Evolutionary conservation across 2,329 filamentous ascomycete genomes (phyloP).

Genomic region (Ophiocordyceps unilateralis): DNA sequence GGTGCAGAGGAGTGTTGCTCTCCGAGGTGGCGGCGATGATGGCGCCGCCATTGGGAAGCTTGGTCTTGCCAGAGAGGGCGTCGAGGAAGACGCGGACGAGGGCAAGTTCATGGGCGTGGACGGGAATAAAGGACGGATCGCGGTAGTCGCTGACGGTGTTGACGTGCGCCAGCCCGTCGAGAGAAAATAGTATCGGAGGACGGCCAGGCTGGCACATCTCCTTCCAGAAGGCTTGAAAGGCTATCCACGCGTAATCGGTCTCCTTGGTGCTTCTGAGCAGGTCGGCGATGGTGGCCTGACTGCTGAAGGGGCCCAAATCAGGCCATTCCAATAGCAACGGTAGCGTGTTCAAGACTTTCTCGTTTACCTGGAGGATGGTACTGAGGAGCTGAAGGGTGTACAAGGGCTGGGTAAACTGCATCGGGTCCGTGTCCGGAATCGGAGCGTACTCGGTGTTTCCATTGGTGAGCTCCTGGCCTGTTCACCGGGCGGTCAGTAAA

Average conservation of each 20-base stretch:
- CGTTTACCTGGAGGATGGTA: constrained; percentile 58
- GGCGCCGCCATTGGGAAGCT: constrained; percentile 56
- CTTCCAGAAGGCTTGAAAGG: constrained; percentile 65
- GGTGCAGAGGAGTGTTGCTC: constrained; percentile 48
- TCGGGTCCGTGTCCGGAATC: constrained; percentile 38
- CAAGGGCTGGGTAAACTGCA: constrained; percentile 58
- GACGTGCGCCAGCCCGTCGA: constrained; percentile 68
- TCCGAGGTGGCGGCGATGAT: constrained; percentile 58
- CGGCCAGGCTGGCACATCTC: constrained; percentile 47
- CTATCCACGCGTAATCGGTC: constrained; percentile 59
- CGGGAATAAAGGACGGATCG: constrained; percentile 47
- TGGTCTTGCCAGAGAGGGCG: constrained; percentile 43
- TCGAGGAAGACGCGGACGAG: constrained; percentile 61
- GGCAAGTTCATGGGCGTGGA: constrained; percentile 75
- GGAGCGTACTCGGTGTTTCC: constrained; percentile 67
- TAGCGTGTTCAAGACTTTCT: constrained; percentile 37
- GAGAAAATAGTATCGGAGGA: constrained; percentile 48
- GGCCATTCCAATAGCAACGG: constrained; percentile 27
- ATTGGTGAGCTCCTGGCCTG: constrained; percentile 62
- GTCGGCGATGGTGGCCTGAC: constrained; percentile 46
- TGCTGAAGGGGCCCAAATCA: constrained; percentile 24
- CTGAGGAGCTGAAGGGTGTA: constrained; percentile 62
- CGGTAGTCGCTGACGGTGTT: constrained; percentile 68
- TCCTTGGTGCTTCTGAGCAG: constrained; percentile 58
- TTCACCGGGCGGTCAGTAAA: neutral